Base-by-base conservation (phyloP, 108 stramenopile species). In the Asterionellopsis glacialis region DNA sequence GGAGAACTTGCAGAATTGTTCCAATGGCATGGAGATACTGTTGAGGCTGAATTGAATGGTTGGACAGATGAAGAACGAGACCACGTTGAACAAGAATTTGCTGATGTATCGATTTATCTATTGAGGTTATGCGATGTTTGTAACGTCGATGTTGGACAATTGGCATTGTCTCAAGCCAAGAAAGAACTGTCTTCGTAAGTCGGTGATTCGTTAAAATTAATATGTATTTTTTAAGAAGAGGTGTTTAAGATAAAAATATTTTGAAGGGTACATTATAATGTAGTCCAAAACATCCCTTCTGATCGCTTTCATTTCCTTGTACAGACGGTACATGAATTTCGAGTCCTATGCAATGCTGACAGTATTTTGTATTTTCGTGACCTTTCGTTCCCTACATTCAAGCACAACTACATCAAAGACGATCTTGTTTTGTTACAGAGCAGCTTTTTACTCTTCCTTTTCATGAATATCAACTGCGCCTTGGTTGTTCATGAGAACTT, bases 1-100 rank as follows among this genome's bases (percentile, higher is more conserved):
- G 96, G 96, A 11, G 96, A 97, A 67, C 58, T 97, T 55, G 81
- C 90, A 1, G 94, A 95, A 65, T 25, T 95, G 7, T 84, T 96
- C 50, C 96, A 96, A 73, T 97, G 90, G 89, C 61, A 63, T 18
- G 84, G 82, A 2, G 89, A 90, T 56, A 70, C 63, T 39, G 68
- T 63, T 58, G 41, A 62, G 4, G 25, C 40, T 54, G 38, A 11
- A 42, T 39, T 38, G 39, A 42, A 42, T 2, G 65, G 22, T 1
- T 69, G 65, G 39, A 25, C 65, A 1, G 57, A 61, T 18, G 63
- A 81, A 42, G 72, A 85, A 45, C 24, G 72, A 13, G 85, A 85
- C 51, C 84, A 93, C 52, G 49, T 93, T 16, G 85, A 81, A 11
- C 90, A 96, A 60, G 96, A 97, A 77, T 66, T 97, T 43, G 89